Evolutionary conservation across 345 rosid species (phyloP), one percentile per base, ranked within the genome.

Genomic region (Lagerstroemia speciosa): DNA sequence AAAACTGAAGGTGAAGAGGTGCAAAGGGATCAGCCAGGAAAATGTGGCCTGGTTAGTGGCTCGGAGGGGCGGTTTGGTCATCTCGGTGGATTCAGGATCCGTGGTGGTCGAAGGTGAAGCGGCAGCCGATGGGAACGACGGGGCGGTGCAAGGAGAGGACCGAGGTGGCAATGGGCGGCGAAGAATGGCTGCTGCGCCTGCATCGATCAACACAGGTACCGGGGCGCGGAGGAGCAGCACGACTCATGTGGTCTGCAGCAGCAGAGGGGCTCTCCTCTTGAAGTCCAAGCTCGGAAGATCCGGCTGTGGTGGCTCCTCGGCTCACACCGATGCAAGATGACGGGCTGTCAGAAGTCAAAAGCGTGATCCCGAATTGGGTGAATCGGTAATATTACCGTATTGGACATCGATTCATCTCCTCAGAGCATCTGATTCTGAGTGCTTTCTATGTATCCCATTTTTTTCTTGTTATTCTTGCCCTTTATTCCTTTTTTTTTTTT

Each of bases 1-100:
- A 75, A 83, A 83, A 66, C 40, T 83, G 79, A 83, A 80, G 75
- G 81, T 83, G 65, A 83, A 83, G 80, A 76, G 82, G 63, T 83
- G 82, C 66, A 70, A 72, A 62, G 84, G 78, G 22, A 71, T 83
- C 22, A 74, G 72, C 16, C 68, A 57, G 26, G 76, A 58, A 36
- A 66, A 69, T 16, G 67, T 74, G 24, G 46, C 62, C 16, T 71
- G 53, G 22, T 34, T 76, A 34, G 71, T 53, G 70, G 62, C 66
- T 48, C 73, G 24, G 45, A 73, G 71, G 74, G 4, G 62, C 48
- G 50, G 69, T 50, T 53, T 81, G 62, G 75, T 74, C 33, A 73
- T 81, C 12, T 78, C 80, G 7, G 74, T 81, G 32, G 82, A 78
- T 61, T 38, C 31, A 0, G 78, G 78, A 12, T 78, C 75, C 8